Conservation (phyloP, 164 flowering plant genomes). For the Berberis thunbergii region DNA sequence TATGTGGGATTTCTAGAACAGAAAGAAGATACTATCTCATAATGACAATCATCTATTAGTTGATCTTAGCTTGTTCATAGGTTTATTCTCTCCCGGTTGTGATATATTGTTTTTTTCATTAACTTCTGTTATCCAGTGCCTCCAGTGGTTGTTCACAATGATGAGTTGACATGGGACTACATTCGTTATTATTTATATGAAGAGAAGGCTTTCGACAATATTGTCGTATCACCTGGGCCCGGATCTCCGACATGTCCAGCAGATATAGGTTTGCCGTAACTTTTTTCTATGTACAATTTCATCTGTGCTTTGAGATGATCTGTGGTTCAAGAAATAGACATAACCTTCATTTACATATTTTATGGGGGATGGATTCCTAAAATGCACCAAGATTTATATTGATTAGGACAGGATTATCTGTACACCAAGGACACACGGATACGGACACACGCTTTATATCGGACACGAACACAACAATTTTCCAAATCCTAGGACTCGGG, state of each 20-base stretch:
- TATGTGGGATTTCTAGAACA: no score
- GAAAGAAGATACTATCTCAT: no score
- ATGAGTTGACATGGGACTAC: constrained; percentile 86
- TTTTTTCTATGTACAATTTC: neutral
- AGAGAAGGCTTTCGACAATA: constrained; percentile 82
- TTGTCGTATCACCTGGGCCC: constrained; percentile 99
- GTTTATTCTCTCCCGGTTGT: neutral
- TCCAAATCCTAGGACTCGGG: no score
- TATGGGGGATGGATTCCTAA: no score
- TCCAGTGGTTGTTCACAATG: constrained; percentile 85
- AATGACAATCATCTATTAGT: neutral
- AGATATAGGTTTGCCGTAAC: constrained; percentile 64
- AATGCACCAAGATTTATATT: no score
- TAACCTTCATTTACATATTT: no score
- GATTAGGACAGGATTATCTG: no score
- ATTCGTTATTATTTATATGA: constrained; percentile 54
- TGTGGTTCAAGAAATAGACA: no score
- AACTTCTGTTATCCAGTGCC: constrained; percentile 42
- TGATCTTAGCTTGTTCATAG: neutral
- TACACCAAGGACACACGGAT: no score
- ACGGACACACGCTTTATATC: no score
- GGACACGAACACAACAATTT: no score
- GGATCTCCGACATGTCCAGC: constrained; percentile 80
- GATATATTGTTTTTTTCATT: neutral
- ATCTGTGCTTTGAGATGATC: neutral